Evolutionary conservation across 2,329 filamentous ascomycete species (phyloP).

Genomic region (Fusarium tjaetaba): DNA sequence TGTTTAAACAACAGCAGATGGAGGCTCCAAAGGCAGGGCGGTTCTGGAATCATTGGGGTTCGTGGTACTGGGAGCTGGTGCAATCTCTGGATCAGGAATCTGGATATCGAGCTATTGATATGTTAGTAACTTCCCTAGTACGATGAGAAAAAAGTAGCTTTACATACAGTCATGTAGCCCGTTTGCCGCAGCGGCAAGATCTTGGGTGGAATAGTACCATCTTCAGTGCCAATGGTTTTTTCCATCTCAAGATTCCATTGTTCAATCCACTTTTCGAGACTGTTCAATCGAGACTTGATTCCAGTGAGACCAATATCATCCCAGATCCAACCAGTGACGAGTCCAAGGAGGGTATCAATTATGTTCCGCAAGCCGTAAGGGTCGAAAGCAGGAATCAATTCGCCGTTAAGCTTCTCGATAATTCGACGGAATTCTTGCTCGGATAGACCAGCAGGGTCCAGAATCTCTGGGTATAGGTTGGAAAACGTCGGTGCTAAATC

Average conservation of each 20-base stretch:
- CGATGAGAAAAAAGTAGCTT: constrained; percentile 46
- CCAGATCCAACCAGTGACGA: constrained; percentile 93
- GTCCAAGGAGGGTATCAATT: constrained; percentile 80
- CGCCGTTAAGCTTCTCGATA: constrained; percentile 82
- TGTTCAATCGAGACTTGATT: constrained; percentile 75
- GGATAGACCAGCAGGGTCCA: constrained; percentile 82
- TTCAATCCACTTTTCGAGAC: constrained; percentile 83
- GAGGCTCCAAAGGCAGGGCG: constrained; percentile 48
- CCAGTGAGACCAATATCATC: constrained; percentile 85
- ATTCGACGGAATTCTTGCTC: constrained; percentile 88
- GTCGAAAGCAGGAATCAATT: constrained; percentile 80
- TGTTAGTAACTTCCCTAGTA: constrained; percentile 11
- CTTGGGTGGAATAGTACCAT: constrained; percentile 67
- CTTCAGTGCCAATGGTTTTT: constrained; percentile 61
- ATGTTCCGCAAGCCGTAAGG: constrained; percentile 82
- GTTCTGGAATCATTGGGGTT: constrained; percentile 52
- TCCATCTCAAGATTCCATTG: constrained; percentile 83
- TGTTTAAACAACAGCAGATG: constrained; percentile 39
- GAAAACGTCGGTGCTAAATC: constrained; percentile 94
- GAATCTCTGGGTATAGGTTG: constrained; percentile 94
- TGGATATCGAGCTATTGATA: constrained; percentile 76
- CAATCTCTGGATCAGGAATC: constrained; percentile 80
- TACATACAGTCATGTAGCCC: constrained; percentile 85
- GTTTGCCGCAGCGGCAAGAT: constrained; percentile 83
- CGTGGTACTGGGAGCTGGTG: constrained; percentile 58